Conservation (phyloP, 257 asterid species). For the Solanum bulbocastanum region DNA sequence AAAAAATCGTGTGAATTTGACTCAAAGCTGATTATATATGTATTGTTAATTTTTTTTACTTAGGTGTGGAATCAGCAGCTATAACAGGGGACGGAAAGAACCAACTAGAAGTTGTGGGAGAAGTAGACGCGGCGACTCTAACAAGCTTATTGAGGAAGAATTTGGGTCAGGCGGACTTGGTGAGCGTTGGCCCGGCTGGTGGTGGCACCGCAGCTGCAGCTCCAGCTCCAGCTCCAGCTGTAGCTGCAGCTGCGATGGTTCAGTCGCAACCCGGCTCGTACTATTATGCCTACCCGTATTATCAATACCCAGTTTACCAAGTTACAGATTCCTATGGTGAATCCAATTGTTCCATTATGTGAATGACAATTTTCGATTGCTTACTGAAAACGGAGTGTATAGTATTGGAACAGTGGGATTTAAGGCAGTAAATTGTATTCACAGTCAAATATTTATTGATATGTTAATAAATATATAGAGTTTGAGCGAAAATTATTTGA, state of each 20-base stretch:
- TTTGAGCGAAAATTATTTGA: accelerated
- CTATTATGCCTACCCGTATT: neutral
- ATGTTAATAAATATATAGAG: neutral
- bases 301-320: neutral
- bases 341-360: neutral
- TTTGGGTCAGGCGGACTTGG: neutral
- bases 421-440: accelerated
- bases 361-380: neutral
- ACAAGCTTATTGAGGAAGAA: neutral
- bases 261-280: neutral
- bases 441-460: neutral
- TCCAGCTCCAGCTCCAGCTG: neutral
- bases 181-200: neutral
- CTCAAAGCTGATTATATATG: neutral
- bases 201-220: neutral
- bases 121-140: neutral
- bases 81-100: neutral
- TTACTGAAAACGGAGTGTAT: neutral
- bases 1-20: neutral
- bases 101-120: neutral
- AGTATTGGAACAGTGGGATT: neutral
- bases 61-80: slow-evolving; percentile 1
- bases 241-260: neutral
- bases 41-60: neutral
- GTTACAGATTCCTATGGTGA: neutral